Evolutionary conservation across 179 eudicot genomes (phyloP), one percentile per base, ranked within the genome.

Genomic region (Carnegiea gigantea): DNA sequence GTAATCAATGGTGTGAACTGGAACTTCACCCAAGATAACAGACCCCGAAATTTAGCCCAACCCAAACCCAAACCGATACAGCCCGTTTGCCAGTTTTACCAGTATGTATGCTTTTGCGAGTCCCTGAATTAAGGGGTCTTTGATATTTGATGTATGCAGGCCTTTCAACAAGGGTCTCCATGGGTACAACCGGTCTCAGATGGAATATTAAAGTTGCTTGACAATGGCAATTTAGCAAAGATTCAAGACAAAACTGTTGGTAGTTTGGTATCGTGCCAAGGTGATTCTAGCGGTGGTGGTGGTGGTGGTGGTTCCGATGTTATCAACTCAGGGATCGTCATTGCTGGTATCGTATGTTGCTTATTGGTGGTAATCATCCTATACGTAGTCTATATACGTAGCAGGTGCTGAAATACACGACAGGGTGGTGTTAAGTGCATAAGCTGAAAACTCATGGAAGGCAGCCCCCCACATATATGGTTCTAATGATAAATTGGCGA

Each of bases 171-270:
- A 71, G 85, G 73, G 20, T 79, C 83, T 12, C 12, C 64, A 48
- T 76, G 80, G 54, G 87, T 79, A 21, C 78, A 21, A 6, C 81
- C 82, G 0, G 21, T 85, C 73, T 85, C 87, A 79, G 77, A 82
- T 18, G 85, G 83, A 33, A 85, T 85, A 54, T 49, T 85, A 26
- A 79, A 79, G 64, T 70, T 85, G 23, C 26, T 85, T 33, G 84
- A 82, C 78, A 71, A 80, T 26, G 83, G 76, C 49, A 71, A 82
- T 48, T 49, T 85, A 13, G 74, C 85, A 79, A 75, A 70, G 30
- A 85, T 85, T 59, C 81, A 85, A 49, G 73, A 73, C 20, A 80
- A 81, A 23, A 85, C 85, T 33, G 77, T 85, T 28, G 85, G 87
- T 33, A 59, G 74, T 73, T 67, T 76, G 72, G 83, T 65, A 6